Evolutionary conservation across 2,329 filamentous ascomycete genomes (phyloP).

Genomic region (Metarhizium album): DNA sequence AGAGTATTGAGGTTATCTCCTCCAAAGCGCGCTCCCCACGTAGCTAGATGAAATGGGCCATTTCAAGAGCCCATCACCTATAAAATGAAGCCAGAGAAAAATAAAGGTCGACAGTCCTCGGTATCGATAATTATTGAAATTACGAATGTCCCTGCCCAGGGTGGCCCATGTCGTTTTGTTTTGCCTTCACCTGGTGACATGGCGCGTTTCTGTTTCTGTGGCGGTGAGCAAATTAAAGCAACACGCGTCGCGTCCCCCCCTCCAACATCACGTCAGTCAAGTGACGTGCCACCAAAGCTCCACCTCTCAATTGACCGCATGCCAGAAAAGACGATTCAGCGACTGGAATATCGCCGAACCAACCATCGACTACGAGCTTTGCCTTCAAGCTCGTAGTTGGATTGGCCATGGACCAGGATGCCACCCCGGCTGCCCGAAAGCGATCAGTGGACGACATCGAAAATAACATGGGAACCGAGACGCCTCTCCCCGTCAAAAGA

Average conservation of each 20-base stretch:
- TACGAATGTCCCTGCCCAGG: too few relatives aligned
- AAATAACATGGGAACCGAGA: slow-evolving; percentile 15
- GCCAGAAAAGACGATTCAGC: neutral
- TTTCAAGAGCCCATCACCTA: too few relatives aligned
- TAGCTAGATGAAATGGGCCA: too few relatives aligned
- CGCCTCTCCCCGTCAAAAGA: slow-evolving; percentile 20
- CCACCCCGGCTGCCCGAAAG: slow-evolving; percentile 10
- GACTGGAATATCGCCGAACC: neutral
- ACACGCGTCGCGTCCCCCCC: slow-evolving; percentile 4
- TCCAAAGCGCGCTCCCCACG: too few relatives aligned
- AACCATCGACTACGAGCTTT: neutral
- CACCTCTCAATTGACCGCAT: neutral
- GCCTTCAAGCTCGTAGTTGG: neutral
- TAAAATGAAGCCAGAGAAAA: too few relatives aligned
- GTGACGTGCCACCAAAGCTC: neutral
- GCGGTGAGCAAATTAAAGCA: too few relatives aligned
- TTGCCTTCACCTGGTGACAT: too few relatives aligned
- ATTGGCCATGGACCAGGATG: slow-evolving; percentile 17
- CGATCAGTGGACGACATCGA: slow-evolving; percentile 8
- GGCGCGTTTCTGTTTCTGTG: too few relatives aligned
- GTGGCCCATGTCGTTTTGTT: too few relatives aligned
- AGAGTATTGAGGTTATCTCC: too few relatives aligned
- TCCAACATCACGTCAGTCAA: neutral
- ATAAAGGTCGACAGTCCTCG: too few relatives aligned
- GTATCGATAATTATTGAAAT: too few relatives aligned